Evolutionary conservation across 2,329 filamentous ascomycete species (phyloP).

Genomic region (Sporothrix euskadiensis): DNA sequence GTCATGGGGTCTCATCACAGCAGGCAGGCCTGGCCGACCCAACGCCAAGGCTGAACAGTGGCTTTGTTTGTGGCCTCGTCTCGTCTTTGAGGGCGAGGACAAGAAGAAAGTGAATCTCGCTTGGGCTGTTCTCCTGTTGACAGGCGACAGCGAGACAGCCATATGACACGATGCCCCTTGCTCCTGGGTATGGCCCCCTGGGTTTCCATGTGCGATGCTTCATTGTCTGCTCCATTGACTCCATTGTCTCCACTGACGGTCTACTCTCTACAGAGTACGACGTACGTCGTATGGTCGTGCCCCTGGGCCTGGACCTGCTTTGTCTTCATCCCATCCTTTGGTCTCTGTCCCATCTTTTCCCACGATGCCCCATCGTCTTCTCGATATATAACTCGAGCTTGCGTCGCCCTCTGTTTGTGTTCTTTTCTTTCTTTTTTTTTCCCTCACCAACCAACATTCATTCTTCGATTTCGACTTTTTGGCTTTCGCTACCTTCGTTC

Average conservation of each 20-base stretch:
- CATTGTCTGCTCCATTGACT: neutral
- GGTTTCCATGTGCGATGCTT: slow-evolving; percentile 9
- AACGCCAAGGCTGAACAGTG: slow-evolving; percentile 8
- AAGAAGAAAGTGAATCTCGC: slow-evolving; percentile 10
- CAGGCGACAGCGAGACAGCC: slow-evolving; percentile 10
- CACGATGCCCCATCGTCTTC: neutral
- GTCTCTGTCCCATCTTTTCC: neutral
- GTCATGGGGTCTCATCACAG: slow-evolving; percentile 13
- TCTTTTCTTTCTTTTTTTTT: slow-evolving; percentile 20
- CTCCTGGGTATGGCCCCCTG: neutral
- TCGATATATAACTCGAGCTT: slow-evolving; percentile 12
- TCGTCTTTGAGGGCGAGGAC: neutral
- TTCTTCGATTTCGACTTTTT: slow-evolving; percentile 21
- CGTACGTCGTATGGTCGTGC: neutral
- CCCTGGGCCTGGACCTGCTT: neutral
- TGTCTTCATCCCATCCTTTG: slow-evolving; percentile 11
- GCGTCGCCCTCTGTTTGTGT: neutral
- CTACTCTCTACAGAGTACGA: too few species aligned
- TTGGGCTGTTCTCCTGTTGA: neutral
- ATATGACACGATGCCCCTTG: slow-evolving; percentile 16
- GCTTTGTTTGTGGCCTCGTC: slow-evolving; percentile 9
- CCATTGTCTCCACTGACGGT: neutral
- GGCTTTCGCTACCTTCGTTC: slow-evolving; percentile 25
- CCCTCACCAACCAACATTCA: slow-evolving; percentile 27
- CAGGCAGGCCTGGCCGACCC: neutral